A percentile compares a stretch with the other conserved stretches of the same genome.
phyloP scores from a whole-genome alignment of 2,329 filamentous ascomycete species.

The Cryphonectria carpinicola region DNA sequence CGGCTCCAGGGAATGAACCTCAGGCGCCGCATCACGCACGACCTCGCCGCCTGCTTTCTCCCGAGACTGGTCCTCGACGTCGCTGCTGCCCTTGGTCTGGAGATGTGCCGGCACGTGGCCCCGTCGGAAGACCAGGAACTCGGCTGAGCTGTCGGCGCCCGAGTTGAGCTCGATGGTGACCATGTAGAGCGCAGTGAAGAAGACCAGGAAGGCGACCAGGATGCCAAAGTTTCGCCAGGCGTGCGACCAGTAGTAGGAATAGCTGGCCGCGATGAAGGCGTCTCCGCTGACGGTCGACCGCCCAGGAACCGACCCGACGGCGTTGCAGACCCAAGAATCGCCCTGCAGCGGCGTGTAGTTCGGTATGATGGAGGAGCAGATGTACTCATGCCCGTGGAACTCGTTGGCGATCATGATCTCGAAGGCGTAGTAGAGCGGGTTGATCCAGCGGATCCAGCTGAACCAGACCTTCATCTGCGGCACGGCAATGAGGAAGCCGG shows the following conservation, averaged over 20 bases:
- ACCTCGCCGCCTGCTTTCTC: no score
- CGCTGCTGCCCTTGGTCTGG: conserved; percentile 33
- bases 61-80: conserved; percentile 27
- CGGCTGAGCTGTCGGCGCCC: conserved; percentile 63
- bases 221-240: conserved; percentile 74
- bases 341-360: conserved; percentile 48
- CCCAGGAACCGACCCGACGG: conserved; percentile 59
- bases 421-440: conserved; percentile 75
- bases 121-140: conserved; percentile 69
- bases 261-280: conserved; percentile 59
- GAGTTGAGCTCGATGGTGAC: conserved; percentile 68
- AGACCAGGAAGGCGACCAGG: conserved; percentile 64
- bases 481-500: conserved; percentile 58
- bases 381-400: conserved; percentile 61
- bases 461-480: conserved; percentile 73
- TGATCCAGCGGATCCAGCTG: conserved; percentile 75
- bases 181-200: conserved; percentile 68
- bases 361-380: conserved; percentile 57
- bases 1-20: conserved; percentile 33
- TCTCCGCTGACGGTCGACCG: conserved; percentile 61
- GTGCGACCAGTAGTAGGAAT: conserved; percentile 60
- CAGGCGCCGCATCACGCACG: not conserved
- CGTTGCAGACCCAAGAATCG: conserved; percentile 56
- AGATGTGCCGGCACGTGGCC: conserved; percentile 54
- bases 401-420: conserved; percentile 76